Conservation (phyloP, 805 yeast genomes). For the Metschnikowia koreensis region DNA sequence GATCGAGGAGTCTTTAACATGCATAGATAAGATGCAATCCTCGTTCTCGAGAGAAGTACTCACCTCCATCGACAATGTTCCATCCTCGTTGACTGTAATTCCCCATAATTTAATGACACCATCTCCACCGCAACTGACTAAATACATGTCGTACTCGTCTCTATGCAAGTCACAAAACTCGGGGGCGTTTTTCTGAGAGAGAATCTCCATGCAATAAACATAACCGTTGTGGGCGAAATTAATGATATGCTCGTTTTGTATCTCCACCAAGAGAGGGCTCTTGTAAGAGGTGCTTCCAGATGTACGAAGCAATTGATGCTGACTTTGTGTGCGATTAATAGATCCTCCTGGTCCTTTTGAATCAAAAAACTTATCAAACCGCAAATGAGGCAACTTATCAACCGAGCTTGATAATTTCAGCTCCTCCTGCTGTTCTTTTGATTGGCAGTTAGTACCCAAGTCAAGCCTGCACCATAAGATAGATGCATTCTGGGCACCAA, state of each 20-base stretch:
- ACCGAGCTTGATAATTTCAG: conserved; percentile 5
- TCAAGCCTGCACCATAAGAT: conserved; percentile 62
- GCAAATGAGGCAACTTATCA: conserved; percentile 48
- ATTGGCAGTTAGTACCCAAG: background rate
- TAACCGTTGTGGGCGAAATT: conserved; percentile 91
- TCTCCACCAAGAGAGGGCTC: conserved; percentile 50
- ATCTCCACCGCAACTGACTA: conserved; percentile 79
- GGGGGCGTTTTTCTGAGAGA: conserved; percentile 14
- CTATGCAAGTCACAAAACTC: conserved; percentile 21
- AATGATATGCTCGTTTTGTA: conserved; percentile 63
- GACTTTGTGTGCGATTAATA: conserved; percentile 28
- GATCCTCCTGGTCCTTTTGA: conserved; percentile 82
- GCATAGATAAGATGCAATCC: conserved; percentile 70
- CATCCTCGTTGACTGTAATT: conserved; percentile 9
- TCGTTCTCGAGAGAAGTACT: conserved; percentile 49
- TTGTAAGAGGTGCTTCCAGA: conserved; percentile 2
- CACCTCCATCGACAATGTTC: conserved; percentile 7
- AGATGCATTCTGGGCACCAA: conserved; percentile 93
- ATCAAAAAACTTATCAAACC: conserved; percentile 85
- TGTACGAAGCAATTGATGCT: conserved; percentile 22
- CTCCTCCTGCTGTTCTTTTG: background rate
- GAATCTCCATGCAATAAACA: conserved; percentile 63
- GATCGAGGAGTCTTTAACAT: conserved; percentile 61
- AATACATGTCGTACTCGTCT: conserved; percentile 15
- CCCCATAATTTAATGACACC: conserved; percentile 85